Evolutionary conservation across 441 rosid genomes (phyloP), one percentile per base, ranked within the genome.

Genomic region (Sinapis alba): DNA sequence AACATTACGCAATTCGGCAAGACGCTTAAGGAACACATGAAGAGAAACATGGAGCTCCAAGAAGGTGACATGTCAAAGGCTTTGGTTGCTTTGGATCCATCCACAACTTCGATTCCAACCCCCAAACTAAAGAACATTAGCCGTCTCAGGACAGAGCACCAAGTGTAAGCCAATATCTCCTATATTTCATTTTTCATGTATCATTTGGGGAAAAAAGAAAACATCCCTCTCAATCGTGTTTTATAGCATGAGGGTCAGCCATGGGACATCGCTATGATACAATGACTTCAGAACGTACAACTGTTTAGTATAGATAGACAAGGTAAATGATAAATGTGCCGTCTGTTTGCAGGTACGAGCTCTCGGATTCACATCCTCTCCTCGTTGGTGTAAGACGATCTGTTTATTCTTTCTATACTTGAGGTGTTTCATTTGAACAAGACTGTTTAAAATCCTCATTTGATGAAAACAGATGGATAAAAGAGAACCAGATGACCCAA

Each of bases 321-420:
- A 56, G 65, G 12, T 60, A 45, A 54, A 69, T 66, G 74, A 78
- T 43, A 70, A 27, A 38, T 65, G 65, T 68, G 56, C 68, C 16
- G n/a, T 28, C 38, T 78, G 63, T 83, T 71, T 65, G 85, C 90
- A 96, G 99, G 72, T 96, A 93, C 67, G 90, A 89, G 83, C 90
- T 96, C 80, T 94, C 97, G 16, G 97, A 93, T 85, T 81, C 86
- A 24, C 99, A 96, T 83, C 93, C 93, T 81, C 97, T 96, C 60
- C 86, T 96, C 59, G 57, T 84, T 54, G 86, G 84, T 83, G 99
- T 91, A 78, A 90, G 93, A 82, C 63, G 65, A 60, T 62, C 62
- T 32, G 43, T 74, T 68, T 56, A 61, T 64, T 74, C 64, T 78
- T 7, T 10, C 12, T 10, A 51, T 38, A 59, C 64, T 67, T 26